These are phyloP conservation scores for Halophytophthora batemanensis DNA, from an alignment of 352 stramenopile species.

Conservation along the genomic window DNA sequence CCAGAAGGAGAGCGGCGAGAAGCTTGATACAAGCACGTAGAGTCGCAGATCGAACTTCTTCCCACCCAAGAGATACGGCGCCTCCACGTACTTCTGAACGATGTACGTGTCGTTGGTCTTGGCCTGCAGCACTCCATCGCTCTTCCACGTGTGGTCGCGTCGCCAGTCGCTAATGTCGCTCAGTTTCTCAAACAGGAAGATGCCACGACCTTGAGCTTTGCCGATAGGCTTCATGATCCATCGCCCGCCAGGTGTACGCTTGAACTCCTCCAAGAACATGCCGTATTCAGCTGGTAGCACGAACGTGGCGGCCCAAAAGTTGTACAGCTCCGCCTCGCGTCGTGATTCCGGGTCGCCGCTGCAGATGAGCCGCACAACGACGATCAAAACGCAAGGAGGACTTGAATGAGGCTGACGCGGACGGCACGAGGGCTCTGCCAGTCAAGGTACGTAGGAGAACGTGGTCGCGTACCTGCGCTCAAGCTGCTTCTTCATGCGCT, in stretches of 20 bases:
- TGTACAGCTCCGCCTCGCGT: conserved; percentile 44
- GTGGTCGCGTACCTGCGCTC: conserved; percentile 59
- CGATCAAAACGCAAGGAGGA: too few relatives aligned
- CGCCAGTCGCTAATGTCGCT: conserved; percentile 88
- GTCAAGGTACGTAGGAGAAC: too few relatives aligned
- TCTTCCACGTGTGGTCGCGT: conserved; percentile 61
- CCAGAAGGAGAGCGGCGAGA: conserved; percentile 83
- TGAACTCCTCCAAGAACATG: conserved; percentile 73
- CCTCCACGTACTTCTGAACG: conserved; percentile 79
- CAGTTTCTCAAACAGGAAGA: conserved; percentile 89
- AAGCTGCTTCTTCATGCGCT: conserved; percentile 84
- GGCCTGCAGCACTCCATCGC: conserved; percentile 26
- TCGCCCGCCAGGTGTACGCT: conserved; percentile 49
- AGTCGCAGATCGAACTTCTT: conserved; percentile 90
- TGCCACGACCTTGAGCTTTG: conserved; percentile 66
- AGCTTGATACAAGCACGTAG: conserved; percentile 86
- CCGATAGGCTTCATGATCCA: conserved; percentile 96
- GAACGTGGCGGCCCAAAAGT: conserved; percentile 75
- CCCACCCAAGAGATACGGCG: conserved; percentile 76
- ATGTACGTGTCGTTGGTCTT: conserved; percentile 66
- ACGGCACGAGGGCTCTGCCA: too few relatives aligned
- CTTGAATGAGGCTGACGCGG: too few relatives aligned
- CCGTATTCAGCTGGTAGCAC: conserved; percentile 88
- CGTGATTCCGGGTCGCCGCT: conserved; percentile 30
- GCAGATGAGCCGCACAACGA: conserved; percentile 1